Conservation (phyloP, 192 early-diverging fungal species). For the Entomortierella lignicola region DNA sequence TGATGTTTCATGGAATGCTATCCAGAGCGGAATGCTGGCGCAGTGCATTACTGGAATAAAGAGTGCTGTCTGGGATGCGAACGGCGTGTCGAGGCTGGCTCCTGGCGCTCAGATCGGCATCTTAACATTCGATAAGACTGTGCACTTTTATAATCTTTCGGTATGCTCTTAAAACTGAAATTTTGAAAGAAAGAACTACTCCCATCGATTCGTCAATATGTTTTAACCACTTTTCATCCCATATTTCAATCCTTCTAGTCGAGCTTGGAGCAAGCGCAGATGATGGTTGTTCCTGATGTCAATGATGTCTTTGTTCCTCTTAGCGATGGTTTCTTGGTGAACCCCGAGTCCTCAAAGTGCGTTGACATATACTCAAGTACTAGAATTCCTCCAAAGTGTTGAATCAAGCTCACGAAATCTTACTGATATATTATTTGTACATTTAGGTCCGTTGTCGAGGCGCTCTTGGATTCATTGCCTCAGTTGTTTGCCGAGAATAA, state of each 20-base stretch:
- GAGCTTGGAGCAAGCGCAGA: conserved; percentile 86
- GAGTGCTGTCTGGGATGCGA: conserved; percentile 71
- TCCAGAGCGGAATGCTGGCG: conserved; percentile 86
- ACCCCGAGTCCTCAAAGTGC: conserved; percentile 82
- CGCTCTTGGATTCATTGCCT: conserved; percentile 84
- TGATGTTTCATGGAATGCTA: conserved; percentile 91
- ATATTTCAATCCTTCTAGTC: conserved; percentile 54
- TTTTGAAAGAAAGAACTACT: too few species aligned
- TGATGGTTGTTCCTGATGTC: conserved; percentile 95
- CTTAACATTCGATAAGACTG: conserved; percentile 88
- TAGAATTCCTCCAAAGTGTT: not conserved
- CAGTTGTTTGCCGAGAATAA: conserved; percentile 85
- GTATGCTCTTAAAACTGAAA: conserved; percentile 53
- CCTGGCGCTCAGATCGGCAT: conserved; percentile 81
- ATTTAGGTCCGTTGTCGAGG: conserved; percentile 78
- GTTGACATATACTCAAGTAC: not conserved
- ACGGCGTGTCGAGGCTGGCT: conserved; percentile 57
- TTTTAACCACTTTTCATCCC: too few species aligned
- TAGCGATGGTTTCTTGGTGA: conserved; percentile 90
- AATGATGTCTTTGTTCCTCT: conserved; percentile 95
- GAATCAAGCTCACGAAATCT: not conserved
- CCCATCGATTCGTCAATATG: too few species aligned
- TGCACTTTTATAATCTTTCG: conserved; percentile 96
- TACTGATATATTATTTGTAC: not conserved
- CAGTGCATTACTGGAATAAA: conserved; percentile 74